Evolutionary conservation across 345 rosid species (phyloP).

Genomic region (Hibiscus trionum): DNA sequence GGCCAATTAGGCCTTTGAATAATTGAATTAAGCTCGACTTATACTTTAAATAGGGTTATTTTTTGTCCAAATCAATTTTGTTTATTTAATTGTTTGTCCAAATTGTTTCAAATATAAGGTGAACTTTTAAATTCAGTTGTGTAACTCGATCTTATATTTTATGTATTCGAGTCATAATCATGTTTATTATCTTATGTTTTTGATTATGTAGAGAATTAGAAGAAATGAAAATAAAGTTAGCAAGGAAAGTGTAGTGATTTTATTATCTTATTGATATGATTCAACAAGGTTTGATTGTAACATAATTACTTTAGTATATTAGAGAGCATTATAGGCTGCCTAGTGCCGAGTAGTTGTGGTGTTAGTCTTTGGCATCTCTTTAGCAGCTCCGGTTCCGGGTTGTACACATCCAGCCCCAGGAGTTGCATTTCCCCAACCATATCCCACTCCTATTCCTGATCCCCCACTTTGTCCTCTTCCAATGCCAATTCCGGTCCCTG

Average conservation of each 20-base stretch:
- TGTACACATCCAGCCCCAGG: background rate
- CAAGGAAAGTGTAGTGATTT: background rate
- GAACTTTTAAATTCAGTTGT: too few species aligned
- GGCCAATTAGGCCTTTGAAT: too few species aligned
- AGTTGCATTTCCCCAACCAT: background rate
- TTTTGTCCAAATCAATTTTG: background rate
- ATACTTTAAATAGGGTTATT: too few species aligned
- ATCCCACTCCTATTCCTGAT: constrained; percentile 9
- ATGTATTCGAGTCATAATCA: too few species aligned
- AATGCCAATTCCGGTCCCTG: background rate
- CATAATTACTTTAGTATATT: background rate
- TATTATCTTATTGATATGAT: background rate
- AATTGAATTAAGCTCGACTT: too few species aligned
- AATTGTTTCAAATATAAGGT: too few species aligned
- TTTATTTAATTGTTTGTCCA: background rate
- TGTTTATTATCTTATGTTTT: too few species aligned
- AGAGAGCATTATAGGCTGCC: background rate
- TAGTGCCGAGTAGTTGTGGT: background rate
- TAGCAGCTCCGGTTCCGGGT: background rate
- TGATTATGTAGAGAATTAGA: too few species aligned
- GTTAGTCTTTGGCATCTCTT: background rate
- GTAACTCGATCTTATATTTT: too few species aligned
- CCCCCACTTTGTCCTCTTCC: background rate
- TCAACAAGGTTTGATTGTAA: background rate
- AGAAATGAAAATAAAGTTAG: too few species aligned